Evolutionary conservation across 1,139 yeast genomes (phyloP).

Genomic region (Taphrina betulina): DNA sequence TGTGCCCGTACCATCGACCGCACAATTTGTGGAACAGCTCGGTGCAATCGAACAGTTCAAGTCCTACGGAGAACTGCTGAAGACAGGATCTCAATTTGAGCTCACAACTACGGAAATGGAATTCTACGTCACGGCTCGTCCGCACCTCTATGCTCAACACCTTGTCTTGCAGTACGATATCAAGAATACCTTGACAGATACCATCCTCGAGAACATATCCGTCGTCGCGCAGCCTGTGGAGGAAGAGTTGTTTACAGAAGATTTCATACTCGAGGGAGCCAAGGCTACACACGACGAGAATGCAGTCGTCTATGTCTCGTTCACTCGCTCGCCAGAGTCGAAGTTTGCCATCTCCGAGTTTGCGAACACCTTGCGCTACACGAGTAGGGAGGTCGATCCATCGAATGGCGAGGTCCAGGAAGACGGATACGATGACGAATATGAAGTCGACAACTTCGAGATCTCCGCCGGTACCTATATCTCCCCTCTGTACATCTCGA

Average conservation of each 20-base stretch:
- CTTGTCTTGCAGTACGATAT: conserved; percentile 77
- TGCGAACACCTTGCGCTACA: conserved; percentile 69
- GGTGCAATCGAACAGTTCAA: conserved; percentile 67
- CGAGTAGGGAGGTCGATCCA: conserved; percentile 77
- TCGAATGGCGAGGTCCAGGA: conserved; percentile 70
- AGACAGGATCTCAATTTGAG: conserved; percentile 61
- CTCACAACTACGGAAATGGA: conserved; percentile 93
- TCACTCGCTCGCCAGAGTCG: conserved; percentile 54
- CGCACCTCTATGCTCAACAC: conserved; percentile 75
- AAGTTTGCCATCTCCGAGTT: conserved; percentile 57
- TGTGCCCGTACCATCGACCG: conserved; percentile 48
- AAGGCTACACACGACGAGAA: conserved; percentile 67
- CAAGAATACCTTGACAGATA: conserved; percentile 77
- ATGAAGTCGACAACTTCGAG: conserved; percentile 79
- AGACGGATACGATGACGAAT: conserved; percentile 91
- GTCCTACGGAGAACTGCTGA: conserved; percentile 70
- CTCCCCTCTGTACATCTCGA: conserved; percentile 72
- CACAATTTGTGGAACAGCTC: conserved; percentile 67
- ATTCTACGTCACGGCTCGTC: conserved; percentile 79
- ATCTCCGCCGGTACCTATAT: conserved; percentile 80
- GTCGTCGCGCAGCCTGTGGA: conserved; percentile 65
- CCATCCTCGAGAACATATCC: conserved; percentile 75
- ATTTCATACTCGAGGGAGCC: conserved; percentile 71
- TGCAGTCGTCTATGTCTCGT: conserved; percentile 78
- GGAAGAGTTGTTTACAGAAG: conserved; percentile 55